Conservation (phyloP, 306 rosid genomes). For the Canavalia gladiata region DNA sequence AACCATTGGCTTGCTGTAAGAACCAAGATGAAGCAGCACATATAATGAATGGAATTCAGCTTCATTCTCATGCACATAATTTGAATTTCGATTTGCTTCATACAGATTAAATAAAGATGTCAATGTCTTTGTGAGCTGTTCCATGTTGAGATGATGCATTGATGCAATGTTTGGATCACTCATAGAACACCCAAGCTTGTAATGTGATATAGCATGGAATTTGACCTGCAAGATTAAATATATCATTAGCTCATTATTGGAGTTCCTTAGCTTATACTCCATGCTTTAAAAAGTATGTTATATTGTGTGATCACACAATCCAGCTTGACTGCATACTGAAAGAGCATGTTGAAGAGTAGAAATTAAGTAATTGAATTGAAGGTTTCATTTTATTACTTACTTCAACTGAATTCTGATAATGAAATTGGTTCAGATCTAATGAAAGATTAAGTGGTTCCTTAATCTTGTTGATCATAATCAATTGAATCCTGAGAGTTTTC, state of each 20-base stretch:
- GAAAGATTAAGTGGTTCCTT: too few species aligned
- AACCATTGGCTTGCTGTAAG: conserved; percentile 72
- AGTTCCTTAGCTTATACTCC: conserved; percentile 9
- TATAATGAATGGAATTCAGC: conserved; percentile 84
- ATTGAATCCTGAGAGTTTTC: too few species aligned
- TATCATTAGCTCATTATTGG: conserved; percentile 9
- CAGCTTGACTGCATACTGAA: conserved; percentile 5
- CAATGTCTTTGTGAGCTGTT: conserved; percentile 89
- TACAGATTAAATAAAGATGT: conserved; percentile 73
- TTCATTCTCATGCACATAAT: conserved; percentile 68
- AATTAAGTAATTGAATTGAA: too few species aligned
- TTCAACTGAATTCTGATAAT: too few species aligned
- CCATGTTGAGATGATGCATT: conserved; percentile 83
- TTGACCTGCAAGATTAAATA: conserved; percentile 67
- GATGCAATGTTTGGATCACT: conserved; percentile 71
- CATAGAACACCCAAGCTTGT: conserved; percentile 64
- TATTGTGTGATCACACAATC: not conserved
- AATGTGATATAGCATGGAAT: conserved; percentile 80
- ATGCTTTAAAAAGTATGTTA: conserved; percentile 29
- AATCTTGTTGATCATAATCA: too few species aligned
- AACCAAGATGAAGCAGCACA: conserved; percentile 91
- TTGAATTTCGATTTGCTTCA: conserved; percentile 62
- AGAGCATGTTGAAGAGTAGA: not conserved
- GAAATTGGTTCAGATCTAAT: too few species aligned
- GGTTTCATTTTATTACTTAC: too few species aligned